Evolutionary conservation across 2,329 filamentous ascomycete genomes (phyloP), one percentile per base, ranked within the genome.

Genomic region (Orbilia blumenaviensis): DNA sequence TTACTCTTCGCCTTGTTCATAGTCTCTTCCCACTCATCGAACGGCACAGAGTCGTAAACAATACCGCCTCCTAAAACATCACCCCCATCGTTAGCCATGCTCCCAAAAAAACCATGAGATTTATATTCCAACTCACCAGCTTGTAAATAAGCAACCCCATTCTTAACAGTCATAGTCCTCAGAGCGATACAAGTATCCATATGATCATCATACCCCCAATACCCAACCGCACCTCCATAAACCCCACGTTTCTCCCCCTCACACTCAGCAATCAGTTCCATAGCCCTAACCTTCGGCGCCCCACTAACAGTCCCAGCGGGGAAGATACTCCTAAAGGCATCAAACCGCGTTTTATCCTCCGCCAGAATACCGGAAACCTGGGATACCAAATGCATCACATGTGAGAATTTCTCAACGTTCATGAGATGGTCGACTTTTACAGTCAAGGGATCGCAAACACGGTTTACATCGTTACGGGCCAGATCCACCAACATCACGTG

Each of bases 401-500:
- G 95, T 74, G 91, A 95, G 85, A 99, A 99, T 81, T 91, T 91
- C 84, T 96, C 92, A 10, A 96, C 92, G 1, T 93, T 92, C 94
- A 98, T 97, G 78, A 98, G 85, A 63, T 93, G 89, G 85, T 99
- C 95, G 25, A 98, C 95, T 77, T 92, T 89, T 29, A 94, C 97
- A 27, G 92, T 92, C 38, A 90, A 86, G 16, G 95, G 95, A 84
- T 97, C 93, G 83, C 93, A 96, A 21, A 99, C 92, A 56, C 95
- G 90, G 85, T 97, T 98, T 80, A 99, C 89, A 83, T 99, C 95
- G 86, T 99, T 98, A 72, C 95, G 89, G 10, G 95, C 95, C 67
- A 98, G 86, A 82, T 99, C 94, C 52, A 98, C 95, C 79, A 99
- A 86, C 95, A 99, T 99, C 81, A 98, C 94, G 85, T 98, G 93